Evolutionary conservation across 345 rosid genomes (phyloP).

Genomic region (Noccaea caerulescens): DNA sequence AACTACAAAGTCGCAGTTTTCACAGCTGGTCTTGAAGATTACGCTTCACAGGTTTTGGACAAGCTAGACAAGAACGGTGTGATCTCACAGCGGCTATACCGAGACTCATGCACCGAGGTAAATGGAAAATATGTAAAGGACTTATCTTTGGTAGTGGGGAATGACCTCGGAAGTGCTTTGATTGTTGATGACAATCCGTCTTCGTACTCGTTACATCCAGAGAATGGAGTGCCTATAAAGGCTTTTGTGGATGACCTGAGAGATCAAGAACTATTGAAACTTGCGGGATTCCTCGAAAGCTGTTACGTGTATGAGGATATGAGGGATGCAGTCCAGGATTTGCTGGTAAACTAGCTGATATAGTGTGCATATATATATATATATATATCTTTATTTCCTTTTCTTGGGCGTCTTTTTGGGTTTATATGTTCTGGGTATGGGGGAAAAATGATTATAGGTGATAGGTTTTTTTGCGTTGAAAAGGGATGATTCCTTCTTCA

Average conservation of each 20-base stretch:
- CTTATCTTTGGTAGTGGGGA: constrained; percentile 67
- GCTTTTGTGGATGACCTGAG: constrained; percentile 61
- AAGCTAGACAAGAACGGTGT: constrained; percentile 56
- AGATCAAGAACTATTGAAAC: constrained; percentile 61
- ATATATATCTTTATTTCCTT: not conserved
- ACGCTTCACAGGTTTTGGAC: constrained; percentile 78
- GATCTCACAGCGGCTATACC: constrained; percentile 71
- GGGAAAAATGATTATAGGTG: not conserved
- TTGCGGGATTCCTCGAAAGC: constrained; percentile 55
- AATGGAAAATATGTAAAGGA: constrained; percentile 81
- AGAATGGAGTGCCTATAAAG: constrained; percentile 73
- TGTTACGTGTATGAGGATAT: constrained; percentile 60
- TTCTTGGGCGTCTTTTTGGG: not conserved
- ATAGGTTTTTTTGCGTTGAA: constrained; percentile 33
- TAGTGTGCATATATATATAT: constrained; percentile 10
- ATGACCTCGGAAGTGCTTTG: constrained; percentile 58
- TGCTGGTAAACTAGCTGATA: not conserved
- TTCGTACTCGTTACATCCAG: constrained; percentile 69
- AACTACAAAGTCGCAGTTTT: constrained; percentile 67
- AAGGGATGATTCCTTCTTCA: constrained; percentile 15
- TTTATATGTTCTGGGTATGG: not conserved
- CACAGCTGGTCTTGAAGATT: constrained; percentile 82
- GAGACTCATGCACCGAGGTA: constrained; percentile 70
- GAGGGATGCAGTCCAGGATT: constrained; percentile 72
- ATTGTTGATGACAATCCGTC: constrained; percentile 88